phyloP scores from a whole-genome alignment of 768 basidiomycete species.

The Russula virescens region DNA sequence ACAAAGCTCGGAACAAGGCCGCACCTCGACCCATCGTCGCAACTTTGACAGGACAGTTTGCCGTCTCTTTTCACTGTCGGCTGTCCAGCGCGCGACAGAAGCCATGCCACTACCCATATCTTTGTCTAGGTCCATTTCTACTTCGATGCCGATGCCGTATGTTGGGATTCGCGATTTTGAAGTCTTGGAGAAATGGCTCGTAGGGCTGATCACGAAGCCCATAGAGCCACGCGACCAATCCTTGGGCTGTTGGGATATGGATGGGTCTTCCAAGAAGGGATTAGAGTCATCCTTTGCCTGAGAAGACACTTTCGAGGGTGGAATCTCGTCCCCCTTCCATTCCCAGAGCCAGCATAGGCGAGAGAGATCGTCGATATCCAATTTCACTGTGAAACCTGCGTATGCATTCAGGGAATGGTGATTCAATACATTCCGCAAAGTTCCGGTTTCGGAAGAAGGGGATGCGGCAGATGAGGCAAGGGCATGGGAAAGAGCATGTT shows the following conservation, averaged over 20 bases:
- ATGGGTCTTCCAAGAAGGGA: conserved; percentile 25
- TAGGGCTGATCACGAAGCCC: conserved; percentile 69
- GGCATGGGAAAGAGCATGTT: conserved; percentile 80
- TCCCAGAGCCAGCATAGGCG: conserved; percentile 88
- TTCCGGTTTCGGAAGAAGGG: conserved; percentile 67
- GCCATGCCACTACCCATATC: conserved; percentile 81
- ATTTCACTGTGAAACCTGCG: conserved; percentile 56
- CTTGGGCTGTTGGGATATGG: conserved; percentile 34
- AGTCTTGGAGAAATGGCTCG: conserved; percentile 65
- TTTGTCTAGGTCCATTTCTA: conserved; percentile 80
- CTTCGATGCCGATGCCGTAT: conserved; percentile 83
- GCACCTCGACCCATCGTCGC: conserved; percentile 57
- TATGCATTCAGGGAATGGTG: conserved; percentile 67
- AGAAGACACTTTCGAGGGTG: conserved; percentile 22
- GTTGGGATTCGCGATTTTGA: conserved; percentile 65
- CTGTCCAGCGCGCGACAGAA: conserved; percentile 83
- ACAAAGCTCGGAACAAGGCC: conserved; percentile 19
- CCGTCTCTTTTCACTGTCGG: conserved; percentile 56
- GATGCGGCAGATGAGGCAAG: conserved; percentile 78
- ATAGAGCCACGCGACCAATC: conserved; percentile 80
- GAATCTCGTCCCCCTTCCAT: conserved; percentile 58
- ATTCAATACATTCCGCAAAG: conserved; percentile 73
- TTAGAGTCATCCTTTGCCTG: conserved; percentile 27
- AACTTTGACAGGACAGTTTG: conserved; percentile 55
- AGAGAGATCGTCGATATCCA: conserved; percentile 62